A percentile compares a stretch with the other conserved stretches of the same genome.
phyloP scores from a whole-genome alignment of 352 stramenopile genomes.

The Globisporangium solare region DNA sequence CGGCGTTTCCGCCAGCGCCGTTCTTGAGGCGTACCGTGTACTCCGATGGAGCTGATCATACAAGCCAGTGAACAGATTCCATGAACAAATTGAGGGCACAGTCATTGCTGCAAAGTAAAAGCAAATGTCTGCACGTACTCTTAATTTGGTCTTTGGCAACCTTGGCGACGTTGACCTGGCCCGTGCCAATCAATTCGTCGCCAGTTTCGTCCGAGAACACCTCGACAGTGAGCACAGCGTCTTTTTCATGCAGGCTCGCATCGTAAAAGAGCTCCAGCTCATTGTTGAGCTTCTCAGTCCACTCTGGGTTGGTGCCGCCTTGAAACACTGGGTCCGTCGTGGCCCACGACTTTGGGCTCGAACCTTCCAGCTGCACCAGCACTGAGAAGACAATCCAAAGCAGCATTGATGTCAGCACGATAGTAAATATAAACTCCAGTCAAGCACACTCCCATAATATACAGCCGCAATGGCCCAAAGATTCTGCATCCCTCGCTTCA shows the following conservation, averaged over 20 bases:
- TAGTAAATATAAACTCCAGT: too few relatives aligned
- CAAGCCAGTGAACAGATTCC: neutral
- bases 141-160: conserved; percentile 38
- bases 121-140: conserved; percentile 10
- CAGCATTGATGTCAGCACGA: neutral
- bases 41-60: conserved; percentile 19
- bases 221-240: conserved; percentile 51
- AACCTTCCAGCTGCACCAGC: conserved; percentile 61
- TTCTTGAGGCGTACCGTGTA: conserved; percentile 54
- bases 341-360: conserved; percentile 49
- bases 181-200: conserved; percentile 71
- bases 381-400: conserved; percentile 25
- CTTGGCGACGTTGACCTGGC: conserved; percentile 40
- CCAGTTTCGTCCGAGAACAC: conserved; percentile 70
- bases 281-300: conserved; percentile 64
- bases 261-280: conserved; percentile 84
- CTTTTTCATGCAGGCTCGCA: conserved; percentile 39
- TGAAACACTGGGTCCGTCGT: conserved; percentile 65
- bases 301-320: conserved; percentile 57
- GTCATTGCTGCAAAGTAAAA: neutral
- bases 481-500: conserved; percentile 1
- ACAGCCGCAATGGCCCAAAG: neutral
- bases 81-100: neutral
- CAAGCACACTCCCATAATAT: neutral
- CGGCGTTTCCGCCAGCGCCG: conserved; percentile 23